Base-by-base conservation (phyloP, 495 filamentous ascomycete genomes). In the Aspergillus carlsbadensis region DNA sequence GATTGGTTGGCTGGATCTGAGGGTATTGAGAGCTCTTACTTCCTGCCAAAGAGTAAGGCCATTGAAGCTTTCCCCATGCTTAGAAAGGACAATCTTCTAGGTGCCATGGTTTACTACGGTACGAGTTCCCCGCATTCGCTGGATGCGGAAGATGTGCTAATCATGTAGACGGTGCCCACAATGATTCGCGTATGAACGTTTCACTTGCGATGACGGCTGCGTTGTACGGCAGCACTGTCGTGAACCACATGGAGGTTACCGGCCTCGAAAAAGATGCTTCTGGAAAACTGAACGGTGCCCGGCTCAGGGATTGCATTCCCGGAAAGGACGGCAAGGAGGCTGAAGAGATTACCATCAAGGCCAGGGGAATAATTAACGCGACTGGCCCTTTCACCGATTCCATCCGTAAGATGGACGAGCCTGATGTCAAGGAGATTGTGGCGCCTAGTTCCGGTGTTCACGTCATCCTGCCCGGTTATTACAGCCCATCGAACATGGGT, bases 11-110 rank as follows among this genome's bases (percentile, higher is more conserved):
- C 94, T 64, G 94, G 94, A 14, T 88, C 90, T 37, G 94, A 98
- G 74, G 96, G 93, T 52, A 95, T 98, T 61, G 94, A 98, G 74
- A 94, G 85, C 65, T 96, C 92, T 2, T 98, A 98, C 73, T 98
- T 98, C 70, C 71, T 98, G 64, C 94, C 93, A 15, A 90, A 87
- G 71, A 94, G 89, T 65, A 96, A 94, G 73, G 94, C 94, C 1
- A 81, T 98, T 54, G 93, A 96, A 69, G 88, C 89, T 7, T 98
- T 98, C 65, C 94, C 94, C n/a, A 98, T 98, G 94, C 70, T 98
- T 59, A 94, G 91, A 72, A 88, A 84, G 64, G 86, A 89, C 33
- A 88, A 89, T 39, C 76, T 98, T 5, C 81, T 92, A 43, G 94
- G 94, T 43, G 94, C 94, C 36, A 78, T 98, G 65, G 94, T 98